Percentiles rank a stretch among this genome's conserved stretches.
These are phyloP conservation scores for Infundibulicybe gibba DNA, from an alignment of 768 basidiomycete genomes.

Conservation along the genomic window DNA sequence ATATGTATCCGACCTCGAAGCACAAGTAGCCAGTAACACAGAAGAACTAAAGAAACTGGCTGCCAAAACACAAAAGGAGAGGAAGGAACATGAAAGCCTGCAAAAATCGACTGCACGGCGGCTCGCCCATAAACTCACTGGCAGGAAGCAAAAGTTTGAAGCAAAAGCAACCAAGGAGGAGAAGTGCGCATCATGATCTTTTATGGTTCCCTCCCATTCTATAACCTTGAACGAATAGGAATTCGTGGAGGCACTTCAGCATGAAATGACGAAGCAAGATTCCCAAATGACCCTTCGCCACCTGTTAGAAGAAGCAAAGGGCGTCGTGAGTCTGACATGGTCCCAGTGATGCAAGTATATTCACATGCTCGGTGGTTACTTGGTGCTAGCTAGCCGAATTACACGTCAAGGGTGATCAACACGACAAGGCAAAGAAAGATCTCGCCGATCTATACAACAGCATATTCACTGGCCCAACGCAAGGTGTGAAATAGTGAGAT, in stretches of 20 bases:
- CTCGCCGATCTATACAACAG: conserved; percentile 32
- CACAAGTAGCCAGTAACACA: conserved; percentile 17
- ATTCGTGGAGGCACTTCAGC: conserved; percentile 41
- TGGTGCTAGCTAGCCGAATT: conserved; percentile 27
- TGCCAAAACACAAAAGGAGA: conserved; percentile 38
- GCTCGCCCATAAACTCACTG: conserved; percentile 35
- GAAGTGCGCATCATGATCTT: conserved; percentile 20
- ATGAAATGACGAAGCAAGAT: conserved; percentile 34
- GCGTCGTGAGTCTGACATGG: conserved; percentile 25
- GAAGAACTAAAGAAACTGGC: conserved; percentile 22
- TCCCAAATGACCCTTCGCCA: conserved; percentile 23
- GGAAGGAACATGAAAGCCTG: conserved; percentile 37
- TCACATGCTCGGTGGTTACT: not conserved
- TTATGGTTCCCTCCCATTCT: not conserved
- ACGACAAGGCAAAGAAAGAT: conserved; percentile 29
- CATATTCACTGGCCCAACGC: conserved; percentile 41
- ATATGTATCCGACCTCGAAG: conserved; percentile 31
- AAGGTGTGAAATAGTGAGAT: conserved; percentile 24
- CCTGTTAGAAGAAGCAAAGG: conserved; percentile 29
- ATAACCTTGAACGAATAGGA: conserved; percentile 20
- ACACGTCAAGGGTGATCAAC: conserved; percentile 20
- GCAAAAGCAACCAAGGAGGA: conserved; percentile 43
- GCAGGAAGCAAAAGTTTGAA: conserved; percentile 37
- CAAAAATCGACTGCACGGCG: conserved; percentile 35
- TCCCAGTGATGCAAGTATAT: not conserved